Conservation (phyloP, 805 yeast species). For the Diddensiella caesifluorescens region DNA sequence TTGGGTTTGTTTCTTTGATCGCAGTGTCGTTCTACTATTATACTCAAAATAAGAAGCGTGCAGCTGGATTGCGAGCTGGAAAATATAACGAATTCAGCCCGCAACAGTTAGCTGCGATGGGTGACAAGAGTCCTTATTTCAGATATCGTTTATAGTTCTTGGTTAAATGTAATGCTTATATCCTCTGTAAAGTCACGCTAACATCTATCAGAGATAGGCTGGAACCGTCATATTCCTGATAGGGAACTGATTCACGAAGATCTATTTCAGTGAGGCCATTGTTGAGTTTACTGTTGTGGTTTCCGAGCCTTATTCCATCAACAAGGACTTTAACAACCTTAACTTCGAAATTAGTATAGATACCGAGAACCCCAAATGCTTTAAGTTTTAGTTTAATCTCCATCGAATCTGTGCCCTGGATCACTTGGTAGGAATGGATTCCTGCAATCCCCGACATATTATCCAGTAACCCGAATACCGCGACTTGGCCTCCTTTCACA, state of each 20-base stretch:
- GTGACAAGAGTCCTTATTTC: constrained; percentile 41
- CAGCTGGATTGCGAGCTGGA: constrained; percentile 31
- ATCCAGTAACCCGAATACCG: constrained; percentile 15
- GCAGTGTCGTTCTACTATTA: constrained; percentile 18
- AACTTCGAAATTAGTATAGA: constrained; percentile 5
- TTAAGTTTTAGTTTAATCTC: constrained; percentile 5
- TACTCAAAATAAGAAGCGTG: constrained; percentile 26
- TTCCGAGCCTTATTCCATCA: neutral
- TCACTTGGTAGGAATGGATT: no score
- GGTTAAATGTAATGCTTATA: neutral
- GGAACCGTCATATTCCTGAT: no score
- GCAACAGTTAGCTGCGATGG: constrained; percentile 35
- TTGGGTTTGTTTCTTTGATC: constrained; percentile 27
- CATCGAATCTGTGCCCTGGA: neutral
- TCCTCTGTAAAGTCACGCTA: no score
- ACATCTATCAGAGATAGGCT: no score
- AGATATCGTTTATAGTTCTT: constrained; percentile 24
- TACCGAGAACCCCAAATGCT: constrained; percentile 15
- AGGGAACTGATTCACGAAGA: no score
- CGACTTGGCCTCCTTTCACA: constrained; percentile 1
- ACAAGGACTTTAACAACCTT: neutral
- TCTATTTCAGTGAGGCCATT: no score
- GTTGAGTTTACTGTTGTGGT: no score
- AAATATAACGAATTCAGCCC: constrained; percentile 29
- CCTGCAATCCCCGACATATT: constrained; percentile 20